Base-by-base conservation (phyloP, 768 basidiomycete species). In the Amanita polypyramis region DNA sequence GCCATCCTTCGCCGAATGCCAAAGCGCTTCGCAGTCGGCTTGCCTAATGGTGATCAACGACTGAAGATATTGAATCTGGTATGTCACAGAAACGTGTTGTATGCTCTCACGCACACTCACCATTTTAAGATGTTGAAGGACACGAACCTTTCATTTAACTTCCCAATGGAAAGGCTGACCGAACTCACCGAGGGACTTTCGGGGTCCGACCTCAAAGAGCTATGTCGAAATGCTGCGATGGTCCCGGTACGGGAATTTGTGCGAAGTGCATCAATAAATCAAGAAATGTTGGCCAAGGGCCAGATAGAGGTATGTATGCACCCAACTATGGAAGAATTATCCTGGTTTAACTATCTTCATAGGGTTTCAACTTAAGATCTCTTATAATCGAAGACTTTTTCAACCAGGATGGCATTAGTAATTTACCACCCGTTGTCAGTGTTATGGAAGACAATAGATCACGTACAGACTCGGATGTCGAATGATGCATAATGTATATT, bases 1-100 rank as follows among this genome's bases (percentile, higher is more conserved):
- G 87, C 89, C 21, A 86, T 93, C 54, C 68, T 92, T 19, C 76
- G 88, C n/a, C 83, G 94, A n/a, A 93, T 99, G 92, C 96, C 96
- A 1, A 97, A 95, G 63, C 88, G 93, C 9, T 97, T 97, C 61
- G 76, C 86, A 1, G 76, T 99, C 49, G 72, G 77, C 4, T 70
- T 97, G 12, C 96, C 96, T 2, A 79, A 86, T 49, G 60, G 64
- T 5, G 74, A 80, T 2, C 93, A 97, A 55, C 75, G 96, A 27
- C 66, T 79, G 45, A 91, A 86, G 62, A 98, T 98, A 52, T 74
- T 99, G 15, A 65, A 66, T 0, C 68, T 98, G 51, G 92, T 93
- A 55, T 44, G 75, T 11, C 25, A 27, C 7, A 27, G 27, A 15
- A n/a, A 33, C 29, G 35, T 21, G 33, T 29, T 43, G 14, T 45